A percentile compares a stretch with the other conserved stretches of the same genome.
Evolutionary conservation across 176 grass and related monocot genomes (phyloP).

Genomic region (Themeda triandra): DNA sequence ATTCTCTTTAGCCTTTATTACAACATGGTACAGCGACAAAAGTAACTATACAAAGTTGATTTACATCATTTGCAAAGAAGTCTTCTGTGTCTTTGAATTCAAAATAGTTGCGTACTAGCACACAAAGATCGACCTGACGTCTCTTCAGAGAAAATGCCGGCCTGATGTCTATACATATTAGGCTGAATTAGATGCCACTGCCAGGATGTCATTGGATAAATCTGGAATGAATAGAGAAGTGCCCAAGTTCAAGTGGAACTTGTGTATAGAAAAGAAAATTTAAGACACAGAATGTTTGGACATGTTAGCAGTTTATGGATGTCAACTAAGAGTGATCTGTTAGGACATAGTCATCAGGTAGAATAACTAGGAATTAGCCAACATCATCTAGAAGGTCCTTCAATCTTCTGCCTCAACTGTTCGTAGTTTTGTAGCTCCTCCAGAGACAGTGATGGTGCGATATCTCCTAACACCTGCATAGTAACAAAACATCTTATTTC

Average conservation of each 20-base stretch:
- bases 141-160: not conserved
- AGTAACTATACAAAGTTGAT: not conserved
- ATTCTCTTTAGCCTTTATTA: not conserved
- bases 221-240: not conserved
- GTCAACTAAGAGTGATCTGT: not conserved
- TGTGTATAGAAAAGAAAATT: not conserved
- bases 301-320: not conserved
- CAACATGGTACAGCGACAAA: not conserved
- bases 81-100: not conserved
- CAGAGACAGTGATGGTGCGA: conserved; percentile 67
- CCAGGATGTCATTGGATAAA: not conserved
- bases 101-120: not conserved
- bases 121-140: not conserved
- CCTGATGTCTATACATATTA: not conserved
- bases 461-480: conserved; percentile 59
- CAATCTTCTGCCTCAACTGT: conserved; percentile 59
- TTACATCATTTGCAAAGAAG: not conserved
- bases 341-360: not conserved
- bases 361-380: not conserved
- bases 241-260: not conserved
- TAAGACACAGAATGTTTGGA: not conserved
- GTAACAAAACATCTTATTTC: conserved; percentile 1
- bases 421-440: conserved; percentile 64
- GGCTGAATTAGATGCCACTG: not conserved
- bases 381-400: conserved; percentile 66